Percentiles rank a stretch among this genome's conserved stretches.
phyloP scores from a whole-genome alignment of 768 basidiomycete species.

The Xerocomellus dryophilus region DNA sequence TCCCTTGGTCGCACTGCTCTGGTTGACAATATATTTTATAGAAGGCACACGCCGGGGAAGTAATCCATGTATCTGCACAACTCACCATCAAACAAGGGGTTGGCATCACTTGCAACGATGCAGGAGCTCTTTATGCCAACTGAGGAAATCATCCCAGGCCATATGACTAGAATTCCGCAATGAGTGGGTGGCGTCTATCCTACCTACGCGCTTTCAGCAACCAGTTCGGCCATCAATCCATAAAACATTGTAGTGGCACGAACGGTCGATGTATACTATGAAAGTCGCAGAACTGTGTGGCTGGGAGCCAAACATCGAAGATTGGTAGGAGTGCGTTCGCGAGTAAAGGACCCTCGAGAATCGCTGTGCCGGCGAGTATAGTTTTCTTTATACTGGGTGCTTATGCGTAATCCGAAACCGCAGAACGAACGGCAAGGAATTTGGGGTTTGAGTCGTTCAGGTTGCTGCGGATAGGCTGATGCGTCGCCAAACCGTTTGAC shows the following conservation, averaged over 20 bases:
- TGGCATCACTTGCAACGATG: background rate
- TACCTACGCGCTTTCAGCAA: background rate
- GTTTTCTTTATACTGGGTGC: background rate
- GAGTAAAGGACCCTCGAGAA: background rate
- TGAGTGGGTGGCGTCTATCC: too few relatives aligned
- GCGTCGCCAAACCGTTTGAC: background rate
- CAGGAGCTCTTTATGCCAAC: background rate
- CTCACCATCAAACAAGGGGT: background rate
- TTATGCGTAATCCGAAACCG: background rate
- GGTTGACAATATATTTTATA: background rate
- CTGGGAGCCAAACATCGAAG: background rate
- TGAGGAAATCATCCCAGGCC: background rate
- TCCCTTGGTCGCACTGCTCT: background rate
- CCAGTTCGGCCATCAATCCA: background rate
- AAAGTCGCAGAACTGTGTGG: background rate
- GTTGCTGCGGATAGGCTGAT: background rate
- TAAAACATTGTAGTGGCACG: background rate
- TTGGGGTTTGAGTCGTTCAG: background rate
- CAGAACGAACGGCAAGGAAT: background rate
- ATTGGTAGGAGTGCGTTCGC: conserved; percentile 1
- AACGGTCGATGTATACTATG: background rate
- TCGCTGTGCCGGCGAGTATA: conserved; percentile 10
- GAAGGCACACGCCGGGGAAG: background rate
- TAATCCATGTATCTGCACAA: background rate
- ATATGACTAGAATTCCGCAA: background rate